Evolutionary conservation across 345 rosid genomes (phyloP), one percentile per base, ranked within the genome.

Genomic region (Excoecaria cochinchinensis): DNA sequence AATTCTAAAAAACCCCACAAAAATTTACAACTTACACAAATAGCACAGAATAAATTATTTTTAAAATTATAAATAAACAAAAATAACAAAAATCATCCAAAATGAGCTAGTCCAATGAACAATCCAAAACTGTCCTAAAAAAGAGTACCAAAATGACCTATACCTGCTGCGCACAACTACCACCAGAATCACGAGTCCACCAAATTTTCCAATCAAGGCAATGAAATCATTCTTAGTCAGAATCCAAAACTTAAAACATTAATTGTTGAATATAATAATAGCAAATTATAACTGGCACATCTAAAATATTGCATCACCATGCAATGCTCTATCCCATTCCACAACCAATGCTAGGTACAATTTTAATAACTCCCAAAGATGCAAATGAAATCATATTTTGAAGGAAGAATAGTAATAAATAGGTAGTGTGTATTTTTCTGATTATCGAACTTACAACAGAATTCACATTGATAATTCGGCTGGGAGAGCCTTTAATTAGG

Each of bases 391-490:
- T 38, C 13, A 47, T 19, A 31, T 16, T 15, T 38, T 63, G 11
- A 39, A 74, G 56, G 61, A 70, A 59, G 36, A 3, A n/a, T 0
- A 38, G 59, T 46, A 57, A 8, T 1, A 69, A 59, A 24, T 15
- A 15, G 36, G 50, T 5, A 72, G 13, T 3, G 8, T 55, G 64
- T 40, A 47, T 14, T 21, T 21, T 55, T 3, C 42, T 47, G 69
- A 76, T 13, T 19, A 70, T n/a, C 60, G 60, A 78, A 84, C 99
- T 95, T 87, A 95, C 99, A 82, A 95, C 87, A 69, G 99, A 95
- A 83, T 95, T 95, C 76, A 93, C 93, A 80, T 95, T 95, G 67
- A 95, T 82, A 78, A 93, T 88, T 75, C 98, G 91, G 85, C 99
- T 89, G 22, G 98, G 97, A 86, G 97, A 90, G 56, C 98, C 99